phyloP scores from a whole-genome alignment of 306 rosid genomes.

The Prunus kanzakura region DNA sequence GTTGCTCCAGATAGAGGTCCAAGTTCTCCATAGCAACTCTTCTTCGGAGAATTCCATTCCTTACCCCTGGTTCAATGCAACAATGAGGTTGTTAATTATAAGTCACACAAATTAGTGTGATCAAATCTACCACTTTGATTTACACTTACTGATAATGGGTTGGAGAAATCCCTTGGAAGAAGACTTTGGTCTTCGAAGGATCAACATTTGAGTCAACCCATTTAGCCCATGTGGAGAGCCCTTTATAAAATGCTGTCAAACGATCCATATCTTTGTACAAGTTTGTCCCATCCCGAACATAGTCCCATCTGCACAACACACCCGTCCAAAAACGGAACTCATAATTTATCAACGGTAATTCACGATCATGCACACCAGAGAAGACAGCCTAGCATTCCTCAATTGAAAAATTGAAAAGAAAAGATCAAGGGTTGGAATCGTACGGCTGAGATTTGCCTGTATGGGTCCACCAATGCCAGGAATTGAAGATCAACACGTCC shows the following conservation, averaged over 20 bases:
- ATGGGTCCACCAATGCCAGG: conserved; percentile 99
- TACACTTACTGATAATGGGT: conserved; percentile 79
- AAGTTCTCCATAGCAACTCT: conserved; percentile 67
- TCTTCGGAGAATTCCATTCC: conserved; percentile 83
- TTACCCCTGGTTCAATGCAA: conserved; percentile 51
- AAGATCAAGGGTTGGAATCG: background rate
- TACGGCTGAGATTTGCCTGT: conserved; percentile 78
- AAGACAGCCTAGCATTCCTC: too few species aligned
- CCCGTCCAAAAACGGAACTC: background rate
- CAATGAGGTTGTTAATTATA: background rate
- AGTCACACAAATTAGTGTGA: background rate
- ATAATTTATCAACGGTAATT: background rate
- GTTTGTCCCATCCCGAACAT: conserved; percentile 58
- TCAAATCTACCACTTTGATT: background rate
- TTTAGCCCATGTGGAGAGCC: conserved; percentile 79
- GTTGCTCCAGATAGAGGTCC: conserved; percentile 65
- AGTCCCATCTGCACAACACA: conserved; percentile 66
- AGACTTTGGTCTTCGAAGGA: conserved; percentile 63
- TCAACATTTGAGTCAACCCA: conserved; percentile 90
- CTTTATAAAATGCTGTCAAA: conserved; percentile 61
- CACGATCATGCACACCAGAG: background rate
- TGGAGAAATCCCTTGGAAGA: conserved; percentile 96
- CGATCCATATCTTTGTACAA: conserved; percentile 75
- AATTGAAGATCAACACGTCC: conserved; percentile 83
- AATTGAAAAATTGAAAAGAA: too few species aligned